A percentile compares a stretch with the other conserved stretches of the same genome.
These are phyloP conservation scores for Metarhizium brunneum DNA, from an alignment of 2,329 filamentous ascomycete species.

Conservation along the genomic window DNA sequence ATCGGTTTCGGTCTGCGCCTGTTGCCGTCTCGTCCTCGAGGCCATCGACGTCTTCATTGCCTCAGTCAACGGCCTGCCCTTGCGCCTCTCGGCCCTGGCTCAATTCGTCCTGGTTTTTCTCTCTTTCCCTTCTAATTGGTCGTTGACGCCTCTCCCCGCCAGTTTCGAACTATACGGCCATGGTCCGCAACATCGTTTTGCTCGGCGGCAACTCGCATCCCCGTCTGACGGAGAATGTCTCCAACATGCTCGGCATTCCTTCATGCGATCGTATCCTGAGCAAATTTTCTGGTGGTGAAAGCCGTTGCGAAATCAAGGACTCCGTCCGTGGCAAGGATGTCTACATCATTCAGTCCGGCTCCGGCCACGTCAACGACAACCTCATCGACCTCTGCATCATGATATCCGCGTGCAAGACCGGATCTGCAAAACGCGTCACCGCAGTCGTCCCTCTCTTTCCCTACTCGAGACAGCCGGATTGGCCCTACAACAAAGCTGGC, in stretches of 20 bases:
- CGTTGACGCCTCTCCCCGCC: neutral
- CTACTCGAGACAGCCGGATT: constrained; percentile 91
- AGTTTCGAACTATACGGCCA: constrained; percentile 27
- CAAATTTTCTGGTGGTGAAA: constrained; percentile 95
- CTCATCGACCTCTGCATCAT: constrained; percentile 96
- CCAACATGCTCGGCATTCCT: constrained; percentile 81
- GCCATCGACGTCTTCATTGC: constrained; percentile 1
- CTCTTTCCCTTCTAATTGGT: neutral
- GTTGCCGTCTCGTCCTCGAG: constrained; percentile 3
- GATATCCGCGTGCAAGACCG: constrained; percentile 94
- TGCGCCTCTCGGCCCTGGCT: neutral
- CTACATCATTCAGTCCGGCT: constrained; percentile 93
- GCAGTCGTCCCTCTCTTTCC: constrained; percentile 93
- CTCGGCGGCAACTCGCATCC: constrained; percentile 92
- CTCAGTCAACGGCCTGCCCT: neutral
- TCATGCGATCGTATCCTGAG: constrained; percentile 71
- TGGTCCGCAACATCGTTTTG: constrained; percentile 94
- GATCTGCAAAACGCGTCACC: constrained; percentile 85
- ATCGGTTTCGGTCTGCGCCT: neutral
- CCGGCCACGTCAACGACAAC: constrained; percentile 89
- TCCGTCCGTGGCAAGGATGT: constrained; percentile 97
- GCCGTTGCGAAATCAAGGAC: constrained; percentile 89
- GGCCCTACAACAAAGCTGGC: constrained; percentile 92
- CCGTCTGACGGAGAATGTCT: constrained; percentile 75
- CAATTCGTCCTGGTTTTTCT: neutral